Base-by-base conservation (phyloP, 306 rosid genomes). In the Geum urbanum region DNA sequence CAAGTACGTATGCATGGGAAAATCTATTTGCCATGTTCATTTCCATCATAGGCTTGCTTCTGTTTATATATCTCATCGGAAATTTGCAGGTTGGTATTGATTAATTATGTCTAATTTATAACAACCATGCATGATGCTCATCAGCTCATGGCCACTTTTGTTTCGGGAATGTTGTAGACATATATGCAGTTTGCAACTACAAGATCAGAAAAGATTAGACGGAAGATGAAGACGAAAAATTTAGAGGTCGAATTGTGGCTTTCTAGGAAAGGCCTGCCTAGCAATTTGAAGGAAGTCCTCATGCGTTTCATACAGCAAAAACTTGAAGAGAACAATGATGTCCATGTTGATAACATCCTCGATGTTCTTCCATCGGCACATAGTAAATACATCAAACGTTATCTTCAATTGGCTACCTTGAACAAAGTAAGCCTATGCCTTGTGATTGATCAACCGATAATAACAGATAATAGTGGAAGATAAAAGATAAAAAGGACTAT, bases 1-100 rank as follows among this genome's bases (percentile, higher is more conserved):
- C 64, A 59, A 59, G 64, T 13, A 59, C 64, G 45, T 61, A 61
- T 61, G 66, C 66, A 61, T 39, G 47, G 66, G 66, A 61, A 40
- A 61, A 61, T 15, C 66, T 61, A 14, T 40, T 61, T 61, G 66
- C 66, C 2, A 48, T 61, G 47, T 61, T 35, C 8, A 59, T 59
- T 15, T 59, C 45, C 12, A 59, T 59, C 8, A 3, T 0, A 59
- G 64, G 32, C 24, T n/a, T 61, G 66, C 66, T 40, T 8, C 13
- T 61, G 19, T 62, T 59, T 35, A 59, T 59, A 59, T 59, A 59
- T 35, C 64, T 59, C 64, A 35, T 59, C 7, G 45, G 64, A 59
- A 59, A 15, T 35, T 7, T 59, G 64, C 64, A 59, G 45, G 64
- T 59, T 35, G 64, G 19, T 47, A 9, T 43, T 27, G 2, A 27